phyloP scores from a whole-genome alignment of 345 rosid genomes.

The Eutrema heterophyllum region DNA sequence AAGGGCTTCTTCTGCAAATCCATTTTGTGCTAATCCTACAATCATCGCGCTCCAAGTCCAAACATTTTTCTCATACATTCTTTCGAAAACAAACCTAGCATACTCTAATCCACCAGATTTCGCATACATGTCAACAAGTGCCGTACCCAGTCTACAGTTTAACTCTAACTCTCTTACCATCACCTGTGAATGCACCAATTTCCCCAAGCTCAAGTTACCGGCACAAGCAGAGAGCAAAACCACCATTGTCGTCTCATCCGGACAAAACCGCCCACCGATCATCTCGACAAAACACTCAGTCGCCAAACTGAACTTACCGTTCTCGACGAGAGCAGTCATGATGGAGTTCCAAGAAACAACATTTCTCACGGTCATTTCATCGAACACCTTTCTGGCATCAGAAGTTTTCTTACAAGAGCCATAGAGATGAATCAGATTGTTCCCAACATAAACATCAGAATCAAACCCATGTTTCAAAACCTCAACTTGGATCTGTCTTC shows the following conservation, averaged over 20 bases:
- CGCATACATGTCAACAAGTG: conserved; percentile 77
- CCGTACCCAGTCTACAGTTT: conserved; percentile 66
- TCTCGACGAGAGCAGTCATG: conserved; percentile 56
- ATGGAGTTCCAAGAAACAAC: conserved; percentile 80
- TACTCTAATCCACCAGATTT: conserved; percentile 56
- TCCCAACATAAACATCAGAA: conserved; percentile 58
- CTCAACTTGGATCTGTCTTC: conserved; percentile 66
- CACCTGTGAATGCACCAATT: conserved; percentile 59
- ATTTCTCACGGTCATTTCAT: conserved; percentile 57
- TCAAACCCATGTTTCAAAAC: conserved; percentile 57
- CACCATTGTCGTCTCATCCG: conserved; percentile 76
- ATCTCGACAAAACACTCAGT: conserved; percentile 48
- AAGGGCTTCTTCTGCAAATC: conserved; percentile 60
- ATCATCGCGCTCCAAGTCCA: conserved; percentile 99
- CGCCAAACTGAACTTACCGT: conserved; percentile 35
- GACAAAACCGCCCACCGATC: conserved; percentile 42
- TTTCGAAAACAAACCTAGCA: conserved; percentile 49
- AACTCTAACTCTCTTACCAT: conserved; percentile 49
- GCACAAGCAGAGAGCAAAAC: conserved; percentile 53
- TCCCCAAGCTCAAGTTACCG: conserved; percentile 68
- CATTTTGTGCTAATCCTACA: conserved; percentile 73
- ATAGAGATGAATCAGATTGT: conserved; percentile 59
- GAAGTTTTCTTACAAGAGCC: conserved; percentile 57
- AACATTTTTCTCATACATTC: conserved; percentile 54
- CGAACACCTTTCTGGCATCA: conserved; percentile 62